Percentiles rank a stretch among this genome's conserved stretches.
These are phyloP conservation scores for Hymenoscyphus linearis DNA, from an alignment of 2,329 filamentous ascomycete species.

Conservation along the genomic window DNA sequence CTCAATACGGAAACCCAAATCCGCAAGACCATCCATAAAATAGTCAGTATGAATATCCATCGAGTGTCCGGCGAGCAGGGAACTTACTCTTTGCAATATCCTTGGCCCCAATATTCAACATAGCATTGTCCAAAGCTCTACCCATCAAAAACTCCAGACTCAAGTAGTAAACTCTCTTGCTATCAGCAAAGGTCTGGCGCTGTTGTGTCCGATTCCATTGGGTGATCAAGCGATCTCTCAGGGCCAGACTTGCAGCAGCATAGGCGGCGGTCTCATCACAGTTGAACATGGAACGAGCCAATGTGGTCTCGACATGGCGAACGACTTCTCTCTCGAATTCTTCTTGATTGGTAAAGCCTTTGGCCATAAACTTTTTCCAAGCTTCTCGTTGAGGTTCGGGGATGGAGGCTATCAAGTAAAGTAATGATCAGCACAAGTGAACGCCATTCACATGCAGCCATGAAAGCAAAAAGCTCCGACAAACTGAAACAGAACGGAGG, in stretches of 20 bases:
- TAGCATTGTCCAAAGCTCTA: slow-evolving; percentile 92
- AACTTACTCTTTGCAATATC: slow-evolving; percentile 69
- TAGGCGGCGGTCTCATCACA: slow-evolving; percentile 95
- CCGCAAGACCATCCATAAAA: slow-evolving; percentile 67
- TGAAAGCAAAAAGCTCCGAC: neutral
- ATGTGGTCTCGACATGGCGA: slow-evolving; percentile 90
- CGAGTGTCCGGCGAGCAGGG: neutral
- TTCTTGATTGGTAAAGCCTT: slow-evolving; percentile 71
- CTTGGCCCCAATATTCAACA: slow-evolving; percentile 92
- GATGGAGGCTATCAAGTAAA: slow-evolving; percentile 55
- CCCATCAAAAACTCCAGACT: slow-evolving; percentile 98
- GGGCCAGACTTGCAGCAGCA: slow-evolving; percentile 81
- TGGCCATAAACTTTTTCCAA: slow-evolving; percentile 60
- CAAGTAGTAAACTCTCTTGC: slow-evolving; percentile 94
- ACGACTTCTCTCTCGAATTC: slow-evolving; percentile 86
- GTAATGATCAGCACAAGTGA: slow-evolving; percentile 5
- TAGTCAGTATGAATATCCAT: neutral
- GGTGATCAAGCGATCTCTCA: slow-evolving; percentile 86
- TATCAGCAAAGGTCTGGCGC: slow-evolving; percentile 82
- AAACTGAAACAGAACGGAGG: neutral
- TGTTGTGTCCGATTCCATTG: slow-evolving; percentile 99
- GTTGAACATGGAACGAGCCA: slow-evolving; percentile 95
- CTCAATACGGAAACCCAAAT: slow-evolving; percentile 95
- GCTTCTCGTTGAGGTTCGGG: slow-evolving; percentile 82
- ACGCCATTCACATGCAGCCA: neutral